Evolutionary conservation across 192 early-diverging fungal species (phyloP).

Genomic region (Coemansia sp.): DNA sequence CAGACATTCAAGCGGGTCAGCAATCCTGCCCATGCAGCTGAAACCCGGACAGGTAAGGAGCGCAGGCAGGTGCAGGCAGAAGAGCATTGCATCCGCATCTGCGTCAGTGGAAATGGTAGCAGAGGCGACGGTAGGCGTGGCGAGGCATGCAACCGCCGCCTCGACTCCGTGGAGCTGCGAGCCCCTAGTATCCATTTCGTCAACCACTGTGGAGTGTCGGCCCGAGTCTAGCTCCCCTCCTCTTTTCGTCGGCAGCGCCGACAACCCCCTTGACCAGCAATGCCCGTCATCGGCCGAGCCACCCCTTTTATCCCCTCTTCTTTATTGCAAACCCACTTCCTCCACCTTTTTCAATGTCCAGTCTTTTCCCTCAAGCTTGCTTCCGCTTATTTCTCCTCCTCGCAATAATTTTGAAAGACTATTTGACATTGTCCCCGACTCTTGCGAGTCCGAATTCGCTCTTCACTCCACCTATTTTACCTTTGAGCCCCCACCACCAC

Average conservation of each 20-base stretch:
- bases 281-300: conserved; percentile 4
- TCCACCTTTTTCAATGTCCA: conserved; percentile 32
- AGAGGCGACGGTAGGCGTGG: neutral
- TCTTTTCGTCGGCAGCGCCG: neutral
- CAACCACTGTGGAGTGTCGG: conserved; percentile 38
- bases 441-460: neutral
- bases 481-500: conserved; percentile 6
- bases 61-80: neutral
- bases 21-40: conserved; percentile 1
- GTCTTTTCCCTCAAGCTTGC: conserved; percentile 21
- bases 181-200: conserved; percentile 43
- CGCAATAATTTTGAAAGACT: conserved; percentile 35
- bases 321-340: conserved; percentile 23
- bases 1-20: neutral
- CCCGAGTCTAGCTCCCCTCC: conserved; percentile 10
- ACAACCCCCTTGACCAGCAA: neutral
- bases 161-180: conserved; percentile 17
- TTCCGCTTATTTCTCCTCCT: conserved; percentile 12
- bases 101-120: neutral
- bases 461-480: conserved; percentile 17
- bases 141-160: neutral
- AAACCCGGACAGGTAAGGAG: neutral
- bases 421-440: conserved; percentile 33
- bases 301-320: conserved; percentile 13
- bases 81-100: neutral